Evolutionary conservation across 768 basidiomycete genomes (phyloP), one percentile per base, ranked within the genome.

Genomic region (Pleurotus platypus): DNA sequence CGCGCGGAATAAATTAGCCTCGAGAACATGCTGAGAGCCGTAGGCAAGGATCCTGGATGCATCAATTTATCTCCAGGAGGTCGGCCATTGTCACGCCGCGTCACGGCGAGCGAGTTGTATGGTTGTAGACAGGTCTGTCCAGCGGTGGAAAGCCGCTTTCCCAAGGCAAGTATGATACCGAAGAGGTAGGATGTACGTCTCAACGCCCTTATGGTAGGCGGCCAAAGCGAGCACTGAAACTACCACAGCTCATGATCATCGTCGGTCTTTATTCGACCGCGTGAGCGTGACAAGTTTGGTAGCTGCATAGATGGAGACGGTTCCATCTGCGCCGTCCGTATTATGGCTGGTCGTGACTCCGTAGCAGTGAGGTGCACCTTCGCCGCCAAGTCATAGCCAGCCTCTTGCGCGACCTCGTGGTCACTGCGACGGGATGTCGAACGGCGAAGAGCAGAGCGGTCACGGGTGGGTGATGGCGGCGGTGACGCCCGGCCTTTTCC

Each of bases 241-340:
- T 50, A 50, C 49, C 49, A 50, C 18, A 50, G 35, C 16, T 50
- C 49, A 37, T 50, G 38, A 37, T 22, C 49, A 48, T 16, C 13
- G 49, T 50, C 49, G 11, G 49, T 15, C 22, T 27, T n/a, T 35
- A 35, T 35, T n/a, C 30, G 13, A 35, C 30, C 30, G 30, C 30
- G 30, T 35, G 30, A 35, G 30, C 30, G 30, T 9, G 30, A 35
- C 30, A 35, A 35, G 11, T 35, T 35, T 3, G 82, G 81, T 30
- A 84, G 63, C 59, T 77, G 70, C 82, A 84, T 84, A 11, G 58
- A 69, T 18, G 80, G 78, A 0, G 80, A 82, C 11, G 82, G 81
- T 65, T 83, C 80, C 64, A 81, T 58, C 62, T 84, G 82, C 15
- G 73, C 70, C 9, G 81, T 84, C 38, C 80, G 75, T 37, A 79